Evolutionary conservation across 345 rosid species (phyloP).

Genomic region (Turritis glabra): DNA sequence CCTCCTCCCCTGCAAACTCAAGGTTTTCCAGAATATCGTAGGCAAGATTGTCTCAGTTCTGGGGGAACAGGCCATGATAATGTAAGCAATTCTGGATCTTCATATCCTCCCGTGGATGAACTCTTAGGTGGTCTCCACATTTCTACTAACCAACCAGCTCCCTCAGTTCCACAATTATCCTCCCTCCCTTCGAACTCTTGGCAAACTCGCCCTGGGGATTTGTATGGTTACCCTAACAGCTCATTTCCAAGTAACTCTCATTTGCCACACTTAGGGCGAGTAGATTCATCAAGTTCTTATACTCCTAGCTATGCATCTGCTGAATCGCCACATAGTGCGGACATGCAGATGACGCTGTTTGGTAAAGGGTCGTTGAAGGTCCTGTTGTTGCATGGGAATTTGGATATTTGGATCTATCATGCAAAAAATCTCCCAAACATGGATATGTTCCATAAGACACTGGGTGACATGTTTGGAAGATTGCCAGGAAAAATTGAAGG

Average conservation of each 20-base stretch:
- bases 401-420: conserved; percentile 76
- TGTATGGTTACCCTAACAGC: conserved; percentile 66
- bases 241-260: conserved; percentile 59
- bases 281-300: conserved; percentile 45
- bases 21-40: conserved; percentile 46
- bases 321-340: conserved; percentile 45
- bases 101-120: conserved; percentile 78
- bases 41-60: conserved; percentile 53
- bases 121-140: conserved; percentile 48
- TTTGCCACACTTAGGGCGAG: conserved; percentile 43
- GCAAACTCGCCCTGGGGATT: conserved; percentile 38
- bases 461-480: conserved; percentile 73
- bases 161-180: conserved; percentile 44
- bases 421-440: conserved; percentile 92
- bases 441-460: conserved; percentile 92
- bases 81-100: conserved; percentile 19
- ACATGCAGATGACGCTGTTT: conserved; percentile 57
- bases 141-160: conserved; percentile 45
- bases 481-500: conserved; percentile 59
- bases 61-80: conserved; percentile 31
- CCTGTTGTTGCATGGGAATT: conserved; percentile 79
- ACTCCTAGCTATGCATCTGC: conserved; percentile 42
- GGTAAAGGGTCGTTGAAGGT: conserved; percentile 77
- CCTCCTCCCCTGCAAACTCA: conserved; percentile 36
- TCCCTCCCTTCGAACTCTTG: conserved; percentile 46